A percentile compares a stretch with the other conserved stretches of the same genome.
Conservation (phyloP, 768 basidiomycete species). For the Amylocystis lapponica region DNA sequence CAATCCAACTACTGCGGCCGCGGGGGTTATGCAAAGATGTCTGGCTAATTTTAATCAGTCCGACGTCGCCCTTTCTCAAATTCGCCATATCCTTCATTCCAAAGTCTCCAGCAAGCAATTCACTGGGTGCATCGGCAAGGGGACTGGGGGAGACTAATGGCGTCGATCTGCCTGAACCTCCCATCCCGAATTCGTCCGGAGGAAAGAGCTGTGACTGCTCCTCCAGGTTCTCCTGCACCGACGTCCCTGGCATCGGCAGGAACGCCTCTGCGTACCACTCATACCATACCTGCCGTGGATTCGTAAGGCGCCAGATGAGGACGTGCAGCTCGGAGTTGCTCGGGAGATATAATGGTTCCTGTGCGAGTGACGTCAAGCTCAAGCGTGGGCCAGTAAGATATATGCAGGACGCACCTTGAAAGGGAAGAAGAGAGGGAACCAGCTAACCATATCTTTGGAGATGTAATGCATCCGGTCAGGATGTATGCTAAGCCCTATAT, state of each 20-base stretch:
- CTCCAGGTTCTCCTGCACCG: constrained; percentile 26
- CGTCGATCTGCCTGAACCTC: constrained; percentile 14
- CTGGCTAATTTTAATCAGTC: constrained; percentile 87
- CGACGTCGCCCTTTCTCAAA: constrained; percentile 25
- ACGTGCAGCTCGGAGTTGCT: constrained; percentile 89
- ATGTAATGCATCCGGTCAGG: constrained; percentile 80
- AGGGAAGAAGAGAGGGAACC: constrained; percentile 98
- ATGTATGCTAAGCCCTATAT: constrained; percentile 89
- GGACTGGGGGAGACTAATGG: constrained; percentile 49
- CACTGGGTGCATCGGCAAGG: constrained; percentile 52
- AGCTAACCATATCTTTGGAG: constrained; percentile 96
- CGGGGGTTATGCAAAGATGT: constrained; percentile 88
- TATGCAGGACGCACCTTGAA: constrained; percentile 55
- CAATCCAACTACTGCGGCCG: constrained; percentile 92
- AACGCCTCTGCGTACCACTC: constrained; percentile 98
- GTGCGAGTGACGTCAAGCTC: neutral
- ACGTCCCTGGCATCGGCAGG: constrained; percentile 49
- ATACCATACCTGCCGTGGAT: constrained; percentile 91
- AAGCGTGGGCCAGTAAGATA: neutral
- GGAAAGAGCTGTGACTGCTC: neutral
- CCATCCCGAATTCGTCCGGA: constrained; percentile 6
- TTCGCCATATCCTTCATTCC: constrained; percentile 11
- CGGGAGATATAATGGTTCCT: constrained; percentile 94
- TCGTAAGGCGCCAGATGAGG: constrained; percentile 90
- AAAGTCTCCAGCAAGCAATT: constrained; percentile 11